A percentile compares a stretch with the other conserved stretches of the same genome.
Evolutionary conservation across 139 green algal genomes (phyloP).

Genomic region (Chlorella sp.): DNA sequence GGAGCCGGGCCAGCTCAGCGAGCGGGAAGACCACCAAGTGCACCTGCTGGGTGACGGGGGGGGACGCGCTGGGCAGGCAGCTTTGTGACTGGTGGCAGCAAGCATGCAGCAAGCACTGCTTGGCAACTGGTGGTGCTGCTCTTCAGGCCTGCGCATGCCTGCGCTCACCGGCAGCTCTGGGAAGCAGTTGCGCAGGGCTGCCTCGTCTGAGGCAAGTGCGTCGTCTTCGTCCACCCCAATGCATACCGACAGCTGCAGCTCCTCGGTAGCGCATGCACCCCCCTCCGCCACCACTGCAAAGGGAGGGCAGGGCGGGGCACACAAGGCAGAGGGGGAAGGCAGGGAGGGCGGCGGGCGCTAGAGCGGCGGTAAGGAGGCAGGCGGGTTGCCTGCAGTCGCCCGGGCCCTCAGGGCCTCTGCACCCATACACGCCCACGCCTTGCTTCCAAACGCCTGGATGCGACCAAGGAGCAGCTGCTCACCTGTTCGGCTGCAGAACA

Average conservation of each 20-base stretch:
- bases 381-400: neutral
- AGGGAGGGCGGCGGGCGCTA: neutral
- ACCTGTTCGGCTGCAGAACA: too few species aligned
- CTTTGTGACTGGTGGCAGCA: too few species aligned
- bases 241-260: neutral
- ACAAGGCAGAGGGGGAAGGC: neutral
- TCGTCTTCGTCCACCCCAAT: slow-evolving; percentile 19
- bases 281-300: too few species aligned
- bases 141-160: neutral
- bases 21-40: too few species aligned
- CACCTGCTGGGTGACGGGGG: too few species aligned
- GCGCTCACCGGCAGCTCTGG: neutral
- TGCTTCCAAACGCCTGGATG: too few species aligned
- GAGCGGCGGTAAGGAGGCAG: neutral
- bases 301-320: neutral
- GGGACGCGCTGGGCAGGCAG: too few species aligned
- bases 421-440: too few species aligned
- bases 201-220: neutral
- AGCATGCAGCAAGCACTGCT: neutral
- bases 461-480: too few species aligned
- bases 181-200: neutral
- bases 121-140: neutral
- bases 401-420: too few species aligned
- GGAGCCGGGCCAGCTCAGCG: neutral
- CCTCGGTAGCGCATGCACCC: too few species aligned